Base-by-base conservation (phyloP, 352 stramenopile genomes). In the Phytophthora podocarpi region DNA sequence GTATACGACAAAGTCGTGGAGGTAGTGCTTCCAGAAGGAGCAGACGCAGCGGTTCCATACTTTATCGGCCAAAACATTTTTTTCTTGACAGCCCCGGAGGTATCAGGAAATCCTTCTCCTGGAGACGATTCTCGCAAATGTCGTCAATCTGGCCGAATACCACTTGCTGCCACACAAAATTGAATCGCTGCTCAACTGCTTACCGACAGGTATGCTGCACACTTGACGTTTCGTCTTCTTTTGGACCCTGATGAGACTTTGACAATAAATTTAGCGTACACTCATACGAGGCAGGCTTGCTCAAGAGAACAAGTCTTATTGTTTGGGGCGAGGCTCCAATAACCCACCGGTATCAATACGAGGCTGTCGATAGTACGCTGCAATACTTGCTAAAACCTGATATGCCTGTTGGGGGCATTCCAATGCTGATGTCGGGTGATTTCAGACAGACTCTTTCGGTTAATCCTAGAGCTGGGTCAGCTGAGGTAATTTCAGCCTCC, bases 321-420 rank as follows among this genome's bases (percentile, higher is more conserved):
- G 35, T 54, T 12, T 62, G 53, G 42, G 24, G 49, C 27, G 24
- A 47, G 45, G 55, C 45, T 18, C 55, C 13, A 0, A 57, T 50
- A 35, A 57, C 35, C 2, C 28, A 51, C 15, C 34, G 54, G 1
- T 50, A 50, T 4, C 34, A 50, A 12, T 51, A 45, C 20, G 43
- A 64, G 15, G 45, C 45, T 2, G 8, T 56, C 0, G 35, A 46
- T 43, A 21, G 12, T 5, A 64, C 55, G 0, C n/a, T 64, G 23
- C 36, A 13, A 1, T 20, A 49, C 4, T 36, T 64, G 10, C 4
- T 64, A 2, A 48, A 64, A 4, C 49, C 21, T 15, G 28, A 56
- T n/a, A 26, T 39, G 9, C 43, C 24, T 0, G 56, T 50, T 16
- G 55, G 42, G n/a, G 54, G 54, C 13, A 59, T 51, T 15, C 36